A percentile compares a stretch with the other conserved stretches of the same genome.
phyloP scores from a whole-genome alignment of 2,329 filamentous ascomycete genomes.

The Aspergillus alliaceus region DNA sequence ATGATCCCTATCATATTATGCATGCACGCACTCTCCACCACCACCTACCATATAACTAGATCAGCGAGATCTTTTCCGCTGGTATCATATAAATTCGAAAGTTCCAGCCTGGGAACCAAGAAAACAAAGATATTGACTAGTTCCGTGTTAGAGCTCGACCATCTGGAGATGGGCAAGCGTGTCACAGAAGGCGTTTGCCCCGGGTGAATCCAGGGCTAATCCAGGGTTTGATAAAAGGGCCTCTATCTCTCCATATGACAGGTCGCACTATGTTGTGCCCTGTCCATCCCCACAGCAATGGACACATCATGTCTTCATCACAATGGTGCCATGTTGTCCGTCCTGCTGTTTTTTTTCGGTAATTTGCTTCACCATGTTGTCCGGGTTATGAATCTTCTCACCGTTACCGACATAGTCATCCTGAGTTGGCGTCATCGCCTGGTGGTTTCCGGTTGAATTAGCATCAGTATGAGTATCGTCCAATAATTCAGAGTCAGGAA shows the following conservation, averaged over 20 bases:
- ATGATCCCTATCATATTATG: conserved; percentile 4
- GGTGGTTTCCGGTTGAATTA: conserved; percentile 49
- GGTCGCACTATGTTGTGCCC: not conserved
- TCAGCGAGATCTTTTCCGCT: not conserved
- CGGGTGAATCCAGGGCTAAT: not conserved
- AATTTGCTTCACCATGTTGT: conserved; percentile 35
- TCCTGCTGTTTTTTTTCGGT: conserved; percentile 16
- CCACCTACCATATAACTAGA: not conserved
- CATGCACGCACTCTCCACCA: not conserved
- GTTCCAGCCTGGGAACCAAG: conserved; percentile 23
- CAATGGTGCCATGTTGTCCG: conserved; percentile 4
- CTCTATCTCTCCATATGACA: not conserved
- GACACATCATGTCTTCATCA: conserved; percentile 9
- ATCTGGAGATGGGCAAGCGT: not conserved
- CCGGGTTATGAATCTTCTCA: conserved; percentile 33
- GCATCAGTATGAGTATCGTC: conserved; percentile 55
- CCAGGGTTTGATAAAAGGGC: too few relatives aligned
- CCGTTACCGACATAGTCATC: conserved; percentile 23
- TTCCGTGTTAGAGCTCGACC: not conserved
- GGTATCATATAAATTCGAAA: conserved; percentile 3
- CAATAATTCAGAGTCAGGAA: conserved; percentile 43
- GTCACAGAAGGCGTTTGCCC: not conserved
- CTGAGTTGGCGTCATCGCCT: conserved; percentile 32
- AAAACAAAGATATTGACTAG: not conserved
- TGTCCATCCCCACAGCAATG: not conserved